These are phyloP conservation scores for Pontederia paniculata DNA, from an alignment of 176 grass and related monocot genomes.

Conservation along the genomic window DNA sequence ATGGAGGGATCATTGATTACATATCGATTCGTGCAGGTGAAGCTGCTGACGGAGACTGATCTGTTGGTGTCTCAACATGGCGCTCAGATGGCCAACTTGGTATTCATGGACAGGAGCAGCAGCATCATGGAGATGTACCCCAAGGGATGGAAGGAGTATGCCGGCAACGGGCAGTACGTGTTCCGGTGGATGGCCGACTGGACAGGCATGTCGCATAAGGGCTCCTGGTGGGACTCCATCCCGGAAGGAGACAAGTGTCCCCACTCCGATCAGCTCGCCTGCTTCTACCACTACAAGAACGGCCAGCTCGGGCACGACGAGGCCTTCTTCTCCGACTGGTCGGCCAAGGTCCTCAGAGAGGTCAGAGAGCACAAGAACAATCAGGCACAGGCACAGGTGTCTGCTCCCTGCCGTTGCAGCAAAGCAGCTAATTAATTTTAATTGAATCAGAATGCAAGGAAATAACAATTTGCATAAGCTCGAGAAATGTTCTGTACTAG, in stretches of 20 bases:
- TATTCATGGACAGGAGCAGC: slow-evolving; percentile 18
- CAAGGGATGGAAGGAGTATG: slow-evolving; percentile 9
- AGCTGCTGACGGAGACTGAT: slow-evolving; percentile 4
- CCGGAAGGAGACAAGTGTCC: slow-evolving; percentile 1
- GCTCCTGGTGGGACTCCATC: slow-evolving; percentile 8
- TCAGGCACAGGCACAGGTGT: no score
- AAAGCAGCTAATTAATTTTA: no score
- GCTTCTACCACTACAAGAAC: slow-evolving; percentile 9
- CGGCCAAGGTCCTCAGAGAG: background rate
- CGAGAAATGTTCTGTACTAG: no score
- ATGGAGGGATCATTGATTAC: no score
- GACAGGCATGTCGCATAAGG: slow-evolving; percentile 3
- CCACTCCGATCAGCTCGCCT: background rate
- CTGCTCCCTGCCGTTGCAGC: no score
- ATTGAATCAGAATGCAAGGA: no score
- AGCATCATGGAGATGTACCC: slow-evolving; percentile 18
- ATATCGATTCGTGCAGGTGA: slow-evolving; percentile 3
- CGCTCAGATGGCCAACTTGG: slow-evolving; percentile 6
- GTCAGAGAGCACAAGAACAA: background rate
- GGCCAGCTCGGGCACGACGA: background rate
- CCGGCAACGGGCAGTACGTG: slow-evolving; percentile 5
- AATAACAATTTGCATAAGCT: no score
- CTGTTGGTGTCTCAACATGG: background rate
- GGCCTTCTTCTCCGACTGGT: slow-evolving; percentile 11
- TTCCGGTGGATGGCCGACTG: slow-evolving; percentile 2